Percentiles rank a stretch among this genome's conserved stretches.
Conservation (phyloP, 2,329 filamentous ascomycete genomes). For the Tolypocladium ophioglossoides region DNA sequence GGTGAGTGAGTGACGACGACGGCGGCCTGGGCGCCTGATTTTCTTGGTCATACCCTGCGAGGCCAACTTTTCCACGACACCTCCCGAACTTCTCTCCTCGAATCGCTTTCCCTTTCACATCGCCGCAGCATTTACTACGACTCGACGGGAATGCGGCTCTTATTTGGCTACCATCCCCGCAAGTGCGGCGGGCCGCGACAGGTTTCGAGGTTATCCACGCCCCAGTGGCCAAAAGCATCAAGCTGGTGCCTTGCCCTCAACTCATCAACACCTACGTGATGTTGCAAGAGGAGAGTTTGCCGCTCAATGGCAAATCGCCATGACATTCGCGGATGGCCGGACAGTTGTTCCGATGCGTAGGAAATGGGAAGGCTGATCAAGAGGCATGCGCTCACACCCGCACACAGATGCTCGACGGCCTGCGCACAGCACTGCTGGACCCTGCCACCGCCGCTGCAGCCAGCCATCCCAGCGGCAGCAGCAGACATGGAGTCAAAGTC, state of each 20-base stretch:
- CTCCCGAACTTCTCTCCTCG: background rate
- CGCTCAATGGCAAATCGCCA: background rate
- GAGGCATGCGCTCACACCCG: background rate
- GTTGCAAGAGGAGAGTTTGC: background rate
- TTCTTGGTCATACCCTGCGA: background rate
- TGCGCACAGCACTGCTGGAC: background rate
- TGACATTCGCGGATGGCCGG: background rate
- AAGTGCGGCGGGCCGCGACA: background rate
- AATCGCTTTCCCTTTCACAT: background rate
- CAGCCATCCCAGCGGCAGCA: conserved; percentile 1
- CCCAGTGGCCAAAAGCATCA: background rate
- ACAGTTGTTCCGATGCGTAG: background rate
- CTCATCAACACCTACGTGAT: background rate
- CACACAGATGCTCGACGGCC: conserved; percentile 5
- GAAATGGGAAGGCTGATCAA: background rate
- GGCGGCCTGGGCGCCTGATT: conserved; percentile 2
- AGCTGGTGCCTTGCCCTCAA: background rate
- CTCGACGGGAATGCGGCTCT: no score
- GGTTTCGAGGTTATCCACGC: background rate
- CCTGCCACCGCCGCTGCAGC: background rate
- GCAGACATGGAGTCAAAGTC: conserved; percentile 12
- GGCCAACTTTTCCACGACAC: background rate
- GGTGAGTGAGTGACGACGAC: conserved; percentile 28
- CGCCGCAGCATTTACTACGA: no score
- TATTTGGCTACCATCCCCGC: background rate